Evolutionary conservation across 2,329 filamentous ascomycete genomes (phyloP).

Genomic region (Leptoxyphium fumago): DNA sequence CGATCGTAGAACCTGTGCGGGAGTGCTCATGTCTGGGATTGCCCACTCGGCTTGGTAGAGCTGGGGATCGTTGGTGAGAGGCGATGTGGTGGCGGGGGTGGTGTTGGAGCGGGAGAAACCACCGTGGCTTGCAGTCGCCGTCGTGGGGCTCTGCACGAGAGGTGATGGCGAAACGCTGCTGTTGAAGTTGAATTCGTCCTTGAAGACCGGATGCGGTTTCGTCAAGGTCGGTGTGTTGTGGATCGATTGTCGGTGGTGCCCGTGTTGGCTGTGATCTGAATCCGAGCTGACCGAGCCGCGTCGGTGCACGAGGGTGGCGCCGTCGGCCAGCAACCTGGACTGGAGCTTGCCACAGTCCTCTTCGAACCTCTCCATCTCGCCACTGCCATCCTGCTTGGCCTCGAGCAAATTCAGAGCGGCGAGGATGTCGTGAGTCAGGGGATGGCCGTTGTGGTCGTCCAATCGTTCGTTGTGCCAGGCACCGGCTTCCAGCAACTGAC

Average conservation of each 20-base stretch:
- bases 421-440: conserved; percentile 49
- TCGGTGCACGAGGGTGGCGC: conserved; percentile 36
- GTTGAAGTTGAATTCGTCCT: conserved; percentile 11
- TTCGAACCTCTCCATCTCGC: conserved; percentile 39
- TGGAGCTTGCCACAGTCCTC: conserved; percentile 43
- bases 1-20: not conserved
- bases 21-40: not conserved
- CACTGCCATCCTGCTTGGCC: conserved; percentile 30
- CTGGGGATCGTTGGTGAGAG: conserved; percentile 13
- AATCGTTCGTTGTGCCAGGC: conserved; percentile 42
- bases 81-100: conserved; percentile 9
- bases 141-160: conserved; percentile 11
- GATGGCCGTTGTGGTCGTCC: conserved; percentile 39
- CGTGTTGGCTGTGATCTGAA: conserved; percentile 38
- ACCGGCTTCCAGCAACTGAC: conserved; percentile 35
- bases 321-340: conserved; percentile 37
- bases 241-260: conserved; percentile 12
- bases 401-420: conserved; percentile 44
- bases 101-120: conserved; percentile 9
- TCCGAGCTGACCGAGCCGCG: conserved; percentile 42
- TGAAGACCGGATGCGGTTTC: conserved; percentile 16
- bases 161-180: conserved; percentile 16
- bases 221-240: conserved; percentile 21
- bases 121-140: conserved; percentile 5
- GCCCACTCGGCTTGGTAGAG: conserved; percentile 19